Conservation (phyloP, 2,329 filamentous ascomycete genomes). For the Coleophoma crateriformis region DNA sequence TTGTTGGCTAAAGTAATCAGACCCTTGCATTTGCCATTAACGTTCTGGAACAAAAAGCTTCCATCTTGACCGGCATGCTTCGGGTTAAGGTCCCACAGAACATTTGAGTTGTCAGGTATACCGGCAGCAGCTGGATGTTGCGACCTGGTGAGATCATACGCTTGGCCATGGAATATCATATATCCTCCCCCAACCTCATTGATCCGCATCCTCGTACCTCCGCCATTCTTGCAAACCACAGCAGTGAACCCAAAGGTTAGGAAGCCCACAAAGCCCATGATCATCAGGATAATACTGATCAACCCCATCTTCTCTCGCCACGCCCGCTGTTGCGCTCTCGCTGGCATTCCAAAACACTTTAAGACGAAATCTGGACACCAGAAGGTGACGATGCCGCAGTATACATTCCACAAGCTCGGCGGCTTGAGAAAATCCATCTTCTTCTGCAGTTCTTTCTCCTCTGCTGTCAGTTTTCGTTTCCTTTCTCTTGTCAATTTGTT, state of each 20-base stretch:
- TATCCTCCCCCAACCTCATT: slow-evolving; percentile 79
- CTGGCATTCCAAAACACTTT: slow-evolving; percentile 76
- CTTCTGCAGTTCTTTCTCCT: slow-evolving; percentile 49
- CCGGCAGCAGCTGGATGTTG: slow-evolving; percentile 76
- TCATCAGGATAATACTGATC: slow-evolving; percentile 84
- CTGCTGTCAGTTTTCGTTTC: slow-evolving; percentile 61
- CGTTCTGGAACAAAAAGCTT: slow-evolving; percentile 96
- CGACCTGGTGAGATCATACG: slow-evolving; percentile 76
- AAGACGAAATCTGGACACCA: slow-evolving; percentile 87
- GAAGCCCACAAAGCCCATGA: slow-evolving; percentile 88
- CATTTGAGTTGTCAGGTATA: slow-evolving; percentile 68
- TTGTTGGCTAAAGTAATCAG: slow-evolving; percentile 67
- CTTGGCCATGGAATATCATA: slow-evolving; percentile 94
- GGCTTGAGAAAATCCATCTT: slow-evolving; percentile 62
- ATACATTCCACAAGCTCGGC: slow-evolving; percentile 89
- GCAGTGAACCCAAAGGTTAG: slow-evolving; percentile 94
- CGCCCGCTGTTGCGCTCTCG: slow-evolving; percentile 81
- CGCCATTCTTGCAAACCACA: slow-evolving; percentile 72
- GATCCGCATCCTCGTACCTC: slow-evolving; percentile 62
- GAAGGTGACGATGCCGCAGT: slow-evolving; percentile 90
- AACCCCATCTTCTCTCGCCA: slow-evolving; percentile 98
- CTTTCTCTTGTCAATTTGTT: slow-evolving; percentile 33
- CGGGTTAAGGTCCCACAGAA: slow-evolving; percentile 79
- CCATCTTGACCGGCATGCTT: slow-evolving; percentile 86
- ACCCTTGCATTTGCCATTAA: slow-evolving; percentile 93